Base-by-base conservation (phyloP, 169 alveolate genomes). In the Eimeria brunetti region DNA sequence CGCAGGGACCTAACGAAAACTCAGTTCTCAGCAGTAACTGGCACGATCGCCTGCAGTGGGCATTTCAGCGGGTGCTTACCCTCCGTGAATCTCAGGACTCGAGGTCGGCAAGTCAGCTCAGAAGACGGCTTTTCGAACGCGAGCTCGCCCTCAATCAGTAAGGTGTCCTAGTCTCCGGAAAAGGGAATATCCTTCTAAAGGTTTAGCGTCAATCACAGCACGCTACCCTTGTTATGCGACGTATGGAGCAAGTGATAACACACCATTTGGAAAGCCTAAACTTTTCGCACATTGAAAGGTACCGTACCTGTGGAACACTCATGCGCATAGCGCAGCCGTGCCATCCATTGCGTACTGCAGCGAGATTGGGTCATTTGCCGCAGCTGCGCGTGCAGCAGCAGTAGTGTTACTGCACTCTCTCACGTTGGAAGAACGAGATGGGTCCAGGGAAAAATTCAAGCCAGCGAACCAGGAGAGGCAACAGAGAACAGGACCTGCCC, bases 11-110 rank as follows among this genome's bases (percentile, higher is more conserved):
- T 6, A 93, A 93, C 41, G 71, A 88, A 38, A 88, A 64, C 2
- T 93, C 96, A 12, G 80, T 93, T 27, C 67, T 84, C 81, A 93
- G 96, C 75, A 93, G 96, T 91, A 93, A 93, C 46, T 93, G 96
- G 96, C 96, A 93, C 69, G 96, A 93, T 80, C 92, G 96, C 88
- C 93, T 93, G 56, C 96, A 93, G 88, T 93, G 96, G 96, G 81
- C 93, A 64, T 64, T 84, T 41, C 96, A 88, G 49, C 88, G 88
- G 69, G 93, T 86, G 93, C 93, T 86, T 6, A 62, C 64, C 53
- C 93, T 86, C 27, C 80, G 93, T 24, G 93, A 86, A 64, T 86
- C 93, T 14, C 93, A 86, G 67, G 93, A 86, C 44, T 86, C 83
- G 38, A 64, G 83, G 62, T 46, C 83, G 14, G 64, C 83, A 9